Conservation (phyloP, 2,329 filamentous ascomycete species). For the Trichoderma endophyticum region DNA sequence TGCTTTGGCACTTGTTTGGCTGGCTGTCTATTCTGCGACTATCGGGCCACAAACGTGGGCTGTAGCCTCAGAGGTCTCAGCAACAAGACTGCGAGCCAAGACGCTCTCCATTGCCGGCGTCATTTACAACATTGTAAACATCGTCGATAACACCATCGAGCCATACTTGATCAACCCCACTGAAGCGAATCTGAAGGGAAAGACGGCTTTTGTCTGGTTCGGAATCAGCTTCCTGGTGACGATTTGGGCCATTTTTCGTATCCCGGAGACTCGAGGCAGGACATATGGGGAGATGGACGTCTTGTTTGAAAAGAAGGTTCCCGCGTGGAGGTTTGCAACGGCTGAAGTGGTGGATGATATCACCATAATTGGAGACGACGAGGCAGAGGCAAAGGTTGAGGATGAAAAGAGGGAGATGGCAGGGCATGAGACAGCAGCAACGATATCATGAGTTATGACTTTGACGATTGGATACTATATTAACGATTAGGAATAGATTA, state of each 20-base stretch:
- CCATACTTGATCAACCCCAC: conserved; percentile 36
- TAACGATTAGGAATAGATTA: background rate
- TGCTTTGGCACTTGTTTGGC: conserved; percentile 21
- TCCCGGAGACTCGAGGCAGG: conserved; percentile 28
- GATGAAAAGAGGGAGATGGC: conserved; percentile 10
- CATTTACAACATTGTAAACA: conserved; percentile 24
- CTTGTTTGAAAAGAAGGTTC: conserved; percentile 28
- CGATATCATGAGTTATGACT: conserved; percentile 4
- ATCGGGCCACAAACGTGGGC: conserved; percentile 20
- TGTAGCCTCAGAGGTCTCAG: conserved; percentile 17
- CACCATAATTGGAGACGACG: background rate
- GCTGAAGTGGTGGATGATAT: conserved; percentile 8
- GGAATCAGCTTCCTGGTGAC: conserved; percentile 20
- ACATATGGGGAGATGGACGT: conserved; percentile 30
- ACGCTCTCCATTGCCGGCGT: conserved; percentile 26
- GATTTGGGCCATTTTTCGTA: conserved; percentile 26
- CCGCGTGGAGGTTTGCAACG: conserved; percentile 32
- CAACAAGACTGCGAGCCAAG: conserved; percentile 19
- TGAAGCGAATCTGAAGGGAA: conserved; percentile 34
- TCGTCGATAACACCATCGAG: conserved; percentile 24
- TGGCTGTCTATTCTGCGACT: conserved; percentile 17
- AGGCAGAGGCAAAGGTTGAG: background rate
- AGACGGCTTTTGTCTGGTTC: conserved; percentile 27
- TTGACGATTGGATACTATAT: background rate
- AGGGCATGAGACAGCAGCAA: background rate